These are phyloP conservation scores for Stylosanthes scabra DNA, from an alignment of 331 rosid genomes.

Conservation along the genomic window DNA sequence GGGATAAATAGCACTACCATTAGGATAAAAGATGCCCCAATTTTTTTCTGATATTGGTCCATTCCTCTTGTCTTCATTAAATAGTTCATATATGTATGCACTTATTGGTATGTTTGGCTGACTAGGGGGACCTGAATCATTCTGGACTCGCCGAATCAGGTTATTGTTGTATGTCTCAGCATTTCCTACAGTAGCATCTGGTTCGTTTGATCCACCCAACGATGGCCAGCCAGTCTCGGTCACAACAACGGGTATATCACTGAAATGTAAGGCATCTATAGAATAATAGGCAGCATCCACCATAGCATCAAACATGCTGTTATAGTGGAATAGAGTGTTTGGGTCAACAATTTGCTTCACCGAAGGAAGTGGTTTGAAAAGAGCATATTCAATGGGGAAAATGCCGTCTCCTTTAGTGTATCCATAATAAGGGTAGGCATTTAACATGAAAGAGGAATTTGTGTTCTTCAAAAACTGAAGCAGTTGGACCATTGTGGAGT, in stretches of 20 bases:
- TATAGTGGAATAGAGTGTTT: constrained; percentile 88
- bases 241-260: constrained; percentile 81
- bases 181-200: constrained; percentile 79
- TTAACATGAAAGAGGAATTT: constrained; percentile 90
- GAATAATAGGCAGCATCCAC: constrained; percentile 96
- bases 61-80: constrained; percentile 91
- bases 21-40: constrained; percentile 78
- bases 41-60: constrained; percentile 84
- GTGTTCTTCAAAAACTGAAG: constrained; percentile 94
- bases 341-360: constrained; percentile 99
- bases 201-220: constrained; percentile 87
- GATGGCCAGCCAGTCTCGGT: constrained; percentile 99
- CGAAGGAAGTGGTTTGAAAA: constrained; percentile 82
- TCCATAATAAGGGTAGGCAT: constrained; percentile 98
- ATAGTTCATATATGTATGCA: constrained; percentile 83
- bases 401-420: constrained; percentile 81
- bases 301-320: constrained; percentile 99
- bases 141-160: constrained; percentile 77
- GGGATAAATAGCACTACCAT: constrained; percentile 81
- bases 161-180: constrained; percentile 79
- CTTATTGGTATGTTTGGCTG: constrained; percentile 73
- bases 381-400: constrained; percentile 96
- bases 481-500: constrained; percentile 80
- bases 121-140: constrained; percentile 94
- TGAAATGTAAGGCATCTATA: constrained; percentile 76